phyloP scores from a whole-genome alignment of 139 green algal species.

The Zygnema circumcarinatum region DNA sequence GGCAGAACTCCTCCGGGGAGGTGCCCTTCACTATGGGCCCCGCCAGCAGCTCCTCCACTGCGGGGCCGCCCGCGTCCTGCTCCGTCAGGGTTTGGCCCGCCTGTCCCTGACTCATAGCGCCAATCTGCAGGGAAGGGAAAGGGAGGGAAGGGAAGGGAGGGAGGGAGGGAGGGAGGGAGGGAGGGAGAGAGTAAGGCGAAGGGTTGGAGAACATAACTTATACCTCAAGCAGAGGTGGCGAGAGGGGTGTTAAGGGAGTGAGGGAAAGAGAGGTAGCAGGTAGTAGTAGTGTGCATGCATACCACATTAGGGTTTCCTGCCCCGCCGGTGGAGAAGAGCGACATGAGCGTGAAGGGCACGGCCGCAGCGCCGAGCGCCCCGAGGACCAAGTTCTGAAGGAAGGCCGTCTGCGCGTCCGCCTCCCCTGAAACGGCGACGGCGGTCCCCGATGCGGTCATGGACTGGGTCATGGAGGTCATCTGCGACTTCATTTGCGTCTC shows the following conservation, averaged over 20 bases:
- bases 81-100: not conserved
- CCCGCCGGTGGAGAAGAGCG: not conserved
- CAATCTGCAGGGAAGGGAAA: not conserved
- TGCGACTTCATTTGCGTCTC: not conserved
- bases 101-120: not conserved
- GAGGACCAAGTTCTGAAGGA: not conserved
- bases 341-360: not conserved
- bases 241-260: not conserved
- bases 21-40: not conserved
- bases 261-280: not conserved
- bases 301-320: not conserved
- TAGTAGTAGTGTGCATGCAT: not conserved
- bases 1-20: not conserved
- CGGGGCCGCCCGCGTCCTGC: too few species aligned
- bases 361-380: not conserved
- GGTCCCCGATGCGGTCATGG: not conserved
- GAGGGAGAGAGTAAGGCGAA: not conserved
- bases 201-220: too few species aligned
- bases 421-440: not conserved
- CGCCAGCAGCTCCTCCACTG: not conserved
- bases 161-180: not conserved
- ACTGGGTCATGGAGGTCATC: not conserved
- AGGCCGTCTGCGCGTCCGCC: not conserved
- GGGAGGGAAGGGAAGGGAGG: not conserved
- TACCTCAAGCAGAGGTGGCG: not conserved